Percentiles rank a stretch among this genome's conserved stretches.
Evolutionary conservation across 169 alveolate genomes (phyloP).

Genomic region (Eimeria acervulina): DNA sequence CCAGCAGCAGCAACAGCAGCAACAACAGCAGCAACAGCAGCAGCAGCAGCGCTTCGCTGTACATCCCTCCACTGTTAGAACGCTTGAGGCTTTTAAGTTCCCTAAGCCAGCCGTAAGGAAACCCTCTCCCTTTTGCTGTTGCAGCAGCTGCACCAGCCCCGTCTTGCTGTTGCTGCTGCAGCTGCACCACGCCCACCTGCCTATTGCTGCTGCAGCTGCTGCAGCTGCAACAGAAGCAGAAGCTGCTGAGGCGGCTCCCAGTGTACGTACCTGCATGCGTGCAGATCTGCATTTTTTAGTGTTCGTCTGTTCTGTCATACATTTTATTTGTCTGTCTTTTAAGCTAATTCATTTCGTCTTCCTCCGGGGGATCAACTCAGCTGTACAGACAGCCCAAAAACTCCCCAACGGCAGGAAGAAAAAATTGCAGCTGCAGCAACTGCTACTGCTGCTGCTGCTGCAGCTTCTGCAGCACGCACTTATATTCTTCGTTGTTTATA

Average conservation of each 20-base stretch:
- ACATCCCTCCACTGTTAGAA: conserved; percentile 35
- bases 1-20: conserved; percentile 50
- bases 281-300: too few relatives aligned
- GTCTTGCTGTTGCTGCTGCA: conserved; percentile 31
- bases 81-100: conserved; percentile 1
- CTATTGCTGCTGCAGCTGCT: too few relatives aligned
- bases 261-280: too few relatives aligned
- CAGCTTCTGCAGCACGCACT: too few relatives aligned
- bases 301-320: background rate
- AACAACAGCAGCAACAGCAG: conserved; percentile 81
- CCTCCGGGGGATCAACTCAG: background rate
- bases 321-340: background rate
- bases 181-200: too few relatives aligned
- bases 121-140: background rate
- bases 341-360: background rate
- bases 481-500: too few relatives aligned
- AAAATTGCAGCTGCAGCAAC: too few relatives aligned
- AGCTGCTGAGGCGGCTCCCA: too few relatives aligned
- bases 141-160: conserved; percentile 10
- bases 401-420: too few relatives aligned
- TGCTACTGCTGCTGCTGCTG: too few relatives aligned
- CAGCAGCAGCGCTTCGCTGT: conserved; percentile 19
- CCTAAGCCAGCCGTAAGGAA: conserved; percentile 4
- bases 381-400: background rate
- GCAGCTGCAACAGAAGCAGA: background rate